Base-by-base conservation (phyloP, 2,329 filamentous ascomycete genomes). In the Gliomastix tumulicola region DNA sequence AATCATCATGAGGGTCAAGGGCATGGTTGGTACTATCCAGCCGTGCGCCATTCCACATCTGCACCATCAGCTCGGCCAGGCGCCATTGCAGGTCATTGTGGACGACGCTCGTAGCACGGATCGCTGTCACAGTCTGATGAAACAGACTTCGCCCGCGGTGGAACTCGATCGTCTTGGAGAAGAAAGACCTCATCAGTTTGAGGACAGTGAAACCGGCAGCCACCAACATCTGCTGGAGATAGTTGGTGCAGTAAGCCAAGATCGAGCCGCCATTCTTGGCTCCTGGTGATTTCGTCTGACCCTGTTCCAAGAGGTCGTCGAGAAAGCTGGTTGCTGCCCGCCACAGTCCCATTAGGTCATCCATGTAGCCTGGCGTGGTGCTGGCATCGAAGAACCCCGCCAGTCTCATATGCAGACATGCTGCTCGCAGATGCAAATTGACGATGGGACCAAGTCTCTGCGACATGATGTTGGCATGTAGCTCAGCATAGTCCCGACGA, bases 181-280 rank as follows among this genome's bases (percentile, higher is more conserved):
- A 89, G 60, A 82, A 82, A 16, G 84, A 88, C 34, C 81, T 77
- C 61, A 89, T 81, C 39, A 90, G 68, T 50, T 89, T 90, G 42
- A 89, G 69, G 33, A 92, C 64, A 2, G 84, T 80, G 49, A 88
- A 88, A 4, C 82, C 80, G 6, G 82, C 84, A 3, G 84, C 85
- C n/a, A 89, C 77, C 39, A 88, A 76, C 82, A 90, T 89, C 57
- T 90, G 85, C 53, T 88, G 80, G 36, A 90, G 76, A 56, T 89
- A 89, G 54, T 83, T 87, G 44, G 76, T 82, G 19, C 79, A 74
- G 49, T 84, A 81, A 34, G 73, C 71, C 20, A 88, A 63, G 34
- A 82, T 71, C 34, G 71, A 69, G 7, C 74, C 69, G 36, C 61
- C 60, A 23, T 58, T 63, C 33, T 60, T 57, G 21, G 71, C 66